Conservation (phyloP, 2,329 filamentous ascomycete species). For the Tolypocladium endophyticum region DNA sequence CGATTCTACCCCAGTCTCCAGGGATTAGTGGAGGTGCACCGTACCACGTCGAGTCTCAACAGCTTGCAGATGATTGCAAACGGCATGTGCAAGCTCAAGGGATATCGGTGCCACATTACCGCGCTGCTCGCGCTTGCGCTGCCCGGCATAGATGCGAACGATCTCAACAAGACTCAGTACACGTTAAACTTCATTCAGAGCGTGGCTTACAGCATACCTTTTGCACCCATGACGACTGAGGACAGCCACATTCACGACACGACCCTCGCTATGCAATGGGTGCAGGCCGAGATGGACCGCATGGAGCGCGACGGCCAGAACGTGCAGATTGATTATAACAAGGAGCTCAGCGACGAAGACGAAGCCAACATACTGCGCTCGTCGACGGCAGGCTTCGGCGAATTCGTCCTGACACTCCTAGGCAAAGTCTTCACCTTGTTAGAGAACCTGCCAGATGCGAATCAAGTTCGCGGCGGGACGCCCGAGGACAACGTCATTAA, state of each 20-base stretch:
- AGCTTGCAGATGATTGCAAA: constrained; percentile 87
- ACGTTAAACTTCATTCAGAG: constrained; percentile 92
- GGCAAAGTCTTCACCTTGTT: constrained; percentile 91
- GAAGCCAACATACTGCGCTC: constrained; percentile 84
- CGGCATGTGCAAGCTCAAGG: constrained; percentile 84
- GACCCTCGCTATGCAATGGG: constrained; percentile 79
- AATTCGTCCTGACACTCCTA: constrained; percentile 83
- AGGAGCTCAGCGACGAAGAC: constrained; percentile 72
- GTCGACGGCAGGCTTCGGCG: constrained; percentile 85
- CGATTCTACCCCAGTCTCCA: constrained; percentile 96
- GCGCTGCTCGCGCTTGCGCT: constrained; percentile 85
- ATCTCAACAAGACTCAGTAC: constrained; percentile 91
- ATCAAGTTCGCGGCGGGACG: constrained; percentile 76
- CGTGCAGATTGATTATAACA: constrained; percentile 74
- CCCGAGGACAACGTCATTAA: constrained; percentile 97
- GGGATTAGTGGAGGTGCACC: constrained; percentile 91
- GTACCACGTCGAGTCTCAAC: constrained; percentile 86
- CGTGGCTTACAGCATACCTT: constrained; percentile 91
- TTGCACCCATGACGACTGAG: constrained; percentile 59
- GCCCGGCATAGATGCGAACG: constrained; percentile 94
- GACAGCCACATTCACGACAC: constrained; percentile 60
- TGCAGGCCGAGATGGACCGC: constrained; percentile 84
- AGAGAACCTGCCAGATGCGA: constrained; percentile 88
- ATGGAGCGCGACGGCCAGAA: constrained; percentile 83
- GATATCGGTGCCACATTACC: constrained; percentile 93